phyloP scores from a whole-genome alignment of 2,329 filamentous ascomycete genomes.

The Aspergillus versicolor region DNA sequence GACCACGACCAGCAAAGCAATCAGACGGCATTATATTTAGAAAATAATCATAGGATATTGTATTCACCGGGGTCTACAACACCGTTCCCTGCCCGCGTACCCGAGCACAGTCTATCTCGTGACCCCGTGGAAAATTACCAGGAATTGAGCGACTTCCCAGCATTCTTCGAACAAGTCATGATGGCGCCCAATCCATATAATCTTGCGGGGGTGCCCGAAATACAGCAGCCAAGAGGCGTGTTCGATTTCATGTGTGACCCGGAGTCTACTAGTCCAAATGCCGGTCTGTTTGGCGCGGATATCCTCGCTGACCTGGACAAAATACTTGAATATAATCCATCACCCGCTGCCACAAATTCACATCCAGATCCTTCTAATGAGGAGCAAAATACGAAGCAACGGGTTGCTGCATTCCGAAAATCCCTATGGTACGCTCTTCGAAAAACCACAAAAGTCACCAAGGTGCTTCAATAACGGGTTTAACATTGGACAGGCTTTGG shows the following conservation, averaged over 20 bases:
- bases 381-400: background rate
- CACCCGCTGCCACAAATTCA: background rate
- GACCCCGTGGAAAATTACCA: background rate
- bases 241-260: constrained; percentile 8
- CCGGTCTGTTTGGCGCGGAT: background rate
- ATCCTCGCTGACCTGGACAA: background rate
- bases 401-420: constrained; percentile 1
- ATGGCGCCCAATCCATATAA: background rate
- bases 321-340: background rate
- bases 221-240: constrained; percentile 5
- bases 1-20: background rate
- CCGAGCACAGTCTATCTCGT: background rate
- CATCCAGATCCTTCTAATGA: background rate
- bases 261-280: background rate
- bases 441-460: too few relatives aligned
- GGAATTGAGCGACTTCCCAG: background rate
- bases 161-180: constrained; percentile 9
- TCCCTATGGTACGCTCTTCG: background rate
- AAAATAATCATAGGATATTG: background rate
- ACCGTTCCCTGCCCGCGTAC: background rate
- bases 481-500: background rate
- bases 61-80: background rate
- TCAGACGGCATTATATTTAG: background rate
- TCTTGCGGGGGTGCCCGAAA: background rate
- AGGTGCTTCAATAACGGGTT: too few relatives aligned